phyloP scores from a whole-genome alignment of 441 rosid genomes.

The Populus hybrid region DNA sequence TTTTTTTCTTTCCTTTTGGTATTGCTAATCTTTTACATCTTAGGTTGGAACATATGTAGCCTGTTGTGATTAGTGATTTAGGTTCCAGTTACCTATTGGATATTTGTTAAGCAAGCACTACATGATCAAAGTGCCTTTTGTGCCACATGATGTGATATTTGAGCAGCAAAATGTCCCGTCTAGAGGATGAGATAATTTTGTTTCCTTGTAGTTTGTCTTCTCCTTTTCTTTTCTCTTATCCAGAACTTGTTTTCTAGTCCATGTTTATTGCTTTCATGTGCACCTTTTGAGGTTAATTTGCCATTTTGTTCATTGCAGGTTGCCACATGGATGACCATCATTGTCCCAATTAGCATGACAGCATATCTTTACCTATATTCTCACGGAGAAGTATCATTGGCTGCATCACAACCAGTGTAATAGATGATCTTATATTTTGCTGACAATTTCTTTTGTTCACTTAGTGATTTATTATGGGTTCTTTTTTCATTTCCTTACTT shows the following conservation, averaged over 20 bases:
- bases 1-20: too few relatives aligned
- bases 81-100: neutral
- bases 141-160: neutral
- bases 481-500: neutral
- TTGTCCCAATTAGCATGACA: constrained; percentile 90
- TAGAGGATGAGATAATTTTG: neutral
- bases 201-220: neutral
- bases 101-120: neutral
- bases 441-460: constrained; percentile 1
- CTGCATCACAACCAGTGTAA: constrained; percentile 99
- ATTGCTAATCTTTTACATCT: neutral
- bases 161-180: neutral
- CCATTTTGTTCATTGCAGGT: constrained; percentile 49
- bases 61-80: neutral
- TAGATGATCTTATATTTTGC: constrained; percentile 63
- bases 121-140: neutral
- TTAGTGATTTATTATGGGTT: constrained; percentile 1
- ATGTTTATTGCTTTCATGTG: neutral
- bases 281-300: constrained; percentile 5
- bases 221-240: constrained; percentile 1
- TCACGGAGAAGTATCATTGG: constrained; percentile 90
- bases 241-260: constrained; percentile 6
- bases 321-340: constrained; percentile 91
- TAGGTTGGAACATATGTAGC: neutral
- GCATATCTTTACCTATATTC: constrained; percentile 94